These are phyloP conservation scores for Cladosporium sp. DNA, from an alignment of 2,329 filamentous ascomycete genomes.

Conservation along the genomic window DNA sequence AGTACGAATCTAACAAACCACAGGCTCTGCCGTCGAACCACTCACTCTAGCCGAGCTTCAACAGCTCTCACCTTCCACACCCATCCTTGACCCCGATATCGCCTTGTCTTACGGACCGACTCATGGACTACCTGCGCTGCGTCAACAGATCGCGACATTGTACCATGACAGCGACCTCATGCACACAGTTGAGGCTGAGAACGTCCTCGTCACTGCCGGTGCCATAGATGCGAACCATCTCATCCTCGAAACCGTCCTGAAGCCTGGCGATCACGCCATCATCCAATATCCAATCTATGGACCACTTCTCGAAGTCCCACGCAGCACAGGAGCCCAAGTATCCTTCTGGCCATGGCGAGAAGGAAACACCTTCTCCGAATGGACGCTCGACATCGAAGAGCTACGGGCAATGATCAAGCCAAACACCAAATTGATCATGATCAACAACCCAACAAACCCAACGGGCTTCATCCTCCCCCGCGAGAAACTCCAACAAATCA, in stretches of 20 bases:
- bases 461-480: constrained; percentile 67
- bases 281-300: constrained; percentile 87
- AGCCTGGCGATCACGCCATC: constrained; percentile 74
- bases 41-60: constrained; percentile 8
- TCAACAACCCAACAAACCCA: constrained; percentile 76
- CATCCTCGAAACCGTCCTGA: constrained; percentile 66
- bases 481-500: constrained; percentile 55
- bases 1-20: background rate
- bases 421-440: constrained; percentile 67
- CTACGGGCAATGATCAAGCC: constrained; percentile 60
- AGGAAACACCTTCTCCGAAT: constrained; percentile 53
- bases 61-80: background rate
- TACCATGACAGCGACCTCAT: background rate
- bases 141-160: background rate
- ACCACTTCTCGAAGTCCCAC: constrained; percentile 73
- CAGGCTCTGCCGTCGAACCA: constrained; percentile 1
- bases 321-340: constrained; percentile 70
- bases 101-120: constrained; percentile 4
- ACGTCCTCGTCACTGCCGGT: constrained; percentile 72
- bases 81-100: background rate
- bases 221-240: constrained; percentile 84
- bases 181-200: constrained; percentile 41
- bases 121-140: background rate
- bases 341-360: constrained; percentile 60
- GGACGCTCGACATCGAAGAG: constrained; percentile 62